phyloP scores from a whole-genome alignment of 2,329 filamentous ascomycete species.

The Talaromyces atroroseus region DNA sequence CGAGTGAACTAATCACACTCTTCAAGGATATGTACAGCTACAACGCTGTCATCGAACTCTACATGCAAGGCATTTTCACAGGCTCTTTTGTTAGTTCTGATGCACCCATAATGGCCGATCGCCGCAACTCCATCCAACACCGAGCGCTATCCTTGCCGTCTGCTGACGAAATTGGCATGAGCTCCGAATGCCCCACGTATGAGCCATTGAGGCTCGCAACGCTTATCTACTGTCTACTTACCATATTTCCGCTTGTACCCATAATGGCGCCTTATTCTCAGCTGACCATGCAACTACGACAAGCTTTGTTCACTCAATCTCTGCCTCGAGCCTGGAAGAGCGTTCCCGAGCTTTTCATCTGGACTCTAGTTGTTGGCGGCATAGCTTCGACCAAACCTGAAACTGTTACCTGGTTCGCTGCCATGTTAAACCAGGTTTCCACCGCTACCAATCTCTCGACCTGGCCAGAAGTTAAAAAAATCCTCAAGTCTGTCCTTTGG shows the following conservation, averaged over 20 bases:
- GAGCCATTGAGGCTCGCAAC: constrained; percentile 19
- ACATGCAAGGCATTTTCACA: constrained; percentile 17
- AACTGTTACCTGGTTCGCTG: constrained; percentile 18
- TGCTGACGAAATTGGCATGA: constrained; percentile 1
- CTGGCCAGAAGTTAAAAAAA: constrained; percentile 18
- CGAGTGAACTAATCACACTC: constrained; percentile 15
- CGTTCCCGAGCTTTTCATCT: constrained; percentile 17
- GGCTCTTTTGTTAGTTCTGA: constrained; percentile 13
- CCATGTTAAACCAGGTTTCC: constrained; percentile 16
- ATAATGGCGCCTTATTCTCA: constrained; percentile 19
- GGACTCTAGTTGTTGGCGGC: constrained; percentile 19
- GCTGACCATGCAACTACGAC: constrained; percentile 16
- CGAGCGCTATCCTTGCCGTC: constrained; percentile 19
- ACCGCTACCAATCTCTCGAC: constrained; percentile 14
- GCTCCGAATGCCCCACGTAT: constrained; percentile 14
- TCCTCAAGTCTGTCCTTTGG: constrained; percentile 20
- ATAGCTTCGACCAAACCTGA: constrained; percentile 18
- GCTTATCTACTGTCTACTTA: constrained; percentile 20
- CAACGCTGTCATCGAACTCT: constrained; percentile 20
- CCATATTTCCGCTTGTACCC: constrained; percentile 20
- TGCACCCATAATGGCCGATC: constrained; percentile 16
- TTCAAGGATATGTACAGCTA: constrained; percentile 22
- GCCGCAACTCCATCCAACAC: constrained; percentile 23
- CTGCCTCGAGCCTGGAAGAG: constrained; percentile 15
- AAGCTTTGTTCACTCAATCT: constrained; percentile 14